Evolutionary conservation across 1,139 yeast species (phyloP), one percentile per base, ranked within the genome.

Genomic region (Scheffersomyces quercinus): DNA sequence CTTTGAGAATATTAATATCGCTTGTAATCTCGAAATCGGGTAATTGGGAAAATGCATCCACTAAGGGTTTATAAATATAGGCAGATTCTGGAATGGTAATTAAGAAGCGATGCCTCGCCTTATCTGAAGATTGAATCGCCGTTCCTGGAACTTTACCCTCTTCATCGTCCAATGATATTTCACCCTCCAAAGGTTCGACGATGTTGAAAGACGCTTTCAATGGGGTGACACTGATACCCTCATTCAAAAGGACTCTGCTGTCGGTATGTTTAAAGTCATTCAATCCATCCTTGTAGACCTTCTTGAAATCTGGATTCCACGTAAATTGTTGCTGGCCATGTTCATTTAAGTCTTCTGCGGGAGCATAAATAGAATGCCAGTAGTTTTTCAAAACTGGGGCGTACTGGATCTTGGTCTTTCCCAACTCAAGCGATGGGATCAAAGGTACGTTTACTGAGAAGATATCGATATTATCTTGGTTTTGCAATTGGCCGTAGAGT

Each of bases 401-500:
- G 60, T 80, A 88, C 44, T 77, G 64, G 35, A 85, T 79, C 55
- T 79, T 83, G 1, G 96, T 85, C 11, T 65, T 47, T 10, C 75
- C 71, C 15, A 70, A 66, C 38, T 75, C 62, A 38, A 87, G 68
- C 1, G 73, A 66, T 6, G 75, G 73, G 14, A 73, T 70, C 43
- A 93, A 70, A 3, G 99, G 99, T 2, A 93, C 77, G 59, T 93
- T 93, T 37, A 93, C 71, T n/a, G 91, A 77, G 63, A 86, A 93
- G 35, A 91, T 65, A 54, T 93, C 96, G 2, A 81, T 82, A 1
- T 64, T 65, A 2, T 59, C 44, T 40, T 64, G 61, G 38, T 62
- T 44, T 41, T 73, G 62, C 85, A 96, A 86, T 49, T 81, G 71
- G 4, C 67, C 59, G 56, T 78, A 78, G 44, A 93, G 69, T 50